These are phyloP conservation scores for Teunomyces atbi DNA, from an alignment of 805 yeast genomes.

Conservation along the genomic window DNA sequence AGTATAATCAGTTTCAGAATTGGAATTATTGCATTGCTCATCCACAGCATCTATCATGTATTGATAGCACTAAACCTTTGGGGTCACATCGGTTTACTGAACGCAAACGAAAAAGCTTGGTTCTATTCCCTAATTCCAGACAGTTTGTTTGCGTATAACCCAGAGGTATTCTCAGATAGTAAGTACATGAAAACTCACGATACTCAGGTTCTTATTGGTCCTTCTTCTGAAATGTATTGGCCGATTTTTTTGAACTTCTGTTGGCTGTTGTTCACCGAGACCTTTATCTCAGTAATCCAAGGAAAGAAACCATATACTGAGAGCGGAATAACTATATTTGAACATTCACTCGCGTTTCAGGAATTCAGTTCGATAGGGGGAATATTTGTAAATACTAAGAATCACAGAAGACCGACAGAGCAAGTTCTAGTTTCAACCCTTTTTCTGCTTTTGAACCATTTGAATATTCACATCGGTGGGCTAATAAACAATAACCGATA, in stretches of 20 bases:
- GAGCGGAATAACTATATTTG: conserved; percentile 70
- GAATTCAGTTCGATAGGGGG: conserved; percentile 51
- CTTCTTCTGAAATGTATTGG: conserved; percentile 55
- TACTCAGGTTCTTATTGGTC: conserved; percentile 39
- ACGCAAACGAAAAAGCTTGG: conserved; percentile 8
- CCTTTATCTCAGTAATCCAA: conserved; percentile 56
- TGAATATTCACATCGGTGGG: conserved; percentile 63
- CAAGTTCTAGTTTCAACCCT: conserved; percentile 52
- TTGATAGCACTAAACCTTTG: conserved; percentile 32
- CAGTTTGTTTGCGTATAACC: conserved; percentile 24
- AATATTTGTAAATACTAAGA: conserved; percentile 18
- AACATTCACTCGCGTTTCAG: conserved; percentile 73
- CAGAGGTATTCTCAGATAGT: conserved; percentile 15
- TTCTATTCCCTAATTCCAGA: conserved; percentile 13
- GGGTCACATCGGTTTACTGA: conserved; percentile 14
- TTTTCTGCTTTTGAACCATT: conserved; percentile 57
- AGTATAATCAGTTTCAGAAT: conserved; percentile 27
- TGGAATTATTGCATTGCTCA: conserved; percentile 24
- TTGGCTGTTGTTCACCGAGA: conserved; percentile 61
- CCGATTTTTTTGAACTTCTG: conserved; percentile 58
- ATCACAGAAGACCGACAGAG: conserved; percentile 45
- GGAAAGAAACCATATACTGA: conserved; percentile 59
- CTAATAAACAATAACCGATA: conserved; percentile 50
- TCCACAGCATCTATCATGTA: conserved; percentile 24
- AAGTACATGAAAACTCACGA: conserved; percentile 30